Evolutionary conservation across 2,329 filamentous ascomycete genomes (phyloP).

Genomic region (Ambrosiella cleistominuta): DNA sequence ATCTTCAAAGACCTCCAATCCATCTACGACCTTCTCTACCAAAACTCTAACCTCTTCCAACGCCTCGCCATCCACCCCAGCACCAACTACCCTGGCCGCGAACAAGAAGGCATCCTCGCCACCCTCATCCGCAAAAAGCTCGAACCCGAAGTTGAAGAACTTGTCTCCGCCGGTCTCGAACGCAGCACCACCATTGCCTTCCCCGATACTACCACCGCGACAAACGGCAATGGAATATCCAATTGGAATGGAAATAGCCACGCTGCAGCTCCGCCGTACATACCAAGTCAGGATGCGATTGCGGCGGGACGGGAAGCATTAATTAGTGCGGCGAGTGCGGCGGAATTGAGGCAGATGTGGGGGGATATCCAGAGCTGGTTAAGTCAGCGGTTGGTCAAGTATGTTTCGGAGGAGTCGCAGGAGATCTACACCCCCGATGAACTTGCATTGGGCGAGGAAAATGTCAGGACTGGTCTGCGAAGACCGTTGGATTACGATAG

Average conservation of each 20-base stretch:
- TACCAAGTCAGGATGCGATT: conserved; percentile 12
- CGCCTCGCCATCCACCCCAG: conserved; percentile 59
- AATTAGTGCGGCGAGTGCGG: conserved; percentile 25
- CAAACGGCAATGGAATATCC: neutral
- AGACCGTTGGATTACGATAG: conserved; percentile 34
- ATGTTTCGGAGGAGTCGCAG: conserved; percentile 27
- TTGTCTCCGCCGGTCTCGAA: conserved; percentile 44
- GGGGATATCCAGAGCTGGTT: neutral
- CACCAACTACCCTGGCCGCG: conserved; percentile 55
- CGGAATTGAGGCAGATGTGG: conserved; percentile 30
- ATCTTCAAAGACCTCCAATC: conserved; percentile 52
- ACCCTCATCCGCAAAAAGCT: conserved; percentile 68
- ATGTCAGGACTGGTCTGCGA: conserved; percentile 53
- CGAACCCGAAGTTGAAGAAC: conserved; percentile 58
- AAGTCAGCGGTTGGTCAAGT: conserved; percentile 22
- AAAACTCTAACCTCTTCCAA: conserved; percentile 49
- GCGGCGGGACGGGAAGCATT: conserved; percentile 13
- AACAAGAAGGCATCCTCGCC: conserved; percentile 46
- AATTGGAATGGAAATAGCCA: conserved; percentile 6
- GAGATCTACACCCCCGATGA: conserved; percentile 59
- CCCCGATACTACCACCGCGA: conserved; percentile 16
- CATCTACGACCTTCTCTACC: conserved; percentile 45
- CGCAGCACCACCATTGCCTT: conserved; percentile 1
- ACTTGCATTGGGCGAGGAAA: conserved; percentile 44
- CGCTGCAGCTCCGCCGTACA: conserved; percentile 9